A percentile compares a stretch with the other conserved stretches of the same genome.
Evolutionary conservation across 78 protist genomes (phyloP).

Genomic region (Creolimax fragrantissima): DNA sequence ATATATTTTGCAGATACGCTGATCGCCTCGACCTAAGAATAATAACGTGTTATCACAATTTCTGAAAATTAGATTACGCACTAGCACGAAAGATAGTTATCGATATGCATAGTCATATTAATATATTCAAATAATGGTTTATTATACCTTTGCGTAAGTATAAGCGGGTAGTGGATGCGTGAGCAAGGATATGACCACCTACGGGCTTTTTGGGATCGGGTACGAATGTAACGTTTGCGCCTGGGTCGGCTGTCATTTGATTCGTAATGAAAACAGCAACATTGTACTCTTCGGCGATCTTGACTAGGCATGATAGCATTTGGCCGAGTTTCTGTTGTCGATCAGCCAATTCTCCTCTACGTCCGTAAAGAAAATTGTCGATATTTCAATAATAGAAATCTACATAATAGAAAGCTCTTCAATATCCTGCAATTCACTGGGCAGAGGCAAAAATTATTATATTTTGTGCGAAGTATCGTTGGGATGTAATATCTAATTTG

Average conservation of each 20-base stretch:
- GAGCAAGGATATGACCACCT: neutral
- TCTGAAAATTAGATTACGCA: neutral
- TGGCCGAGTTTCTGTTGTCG: slow-evolving; percentile 92
- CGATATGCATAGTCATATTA: neutral
- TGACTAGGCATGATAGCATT: slow-evolving; percentile 78
- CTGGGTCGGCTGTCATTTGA: slow-evolving; percentile 91
- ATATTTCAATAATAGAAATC: neutral
- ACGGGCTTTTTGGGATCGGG: slow-evolving; percentile 67
- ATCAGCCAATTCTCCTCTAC: slow-evolving; percentile 54
- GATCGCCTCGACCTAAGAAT: neutral
- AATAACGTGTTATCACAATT: neutral
- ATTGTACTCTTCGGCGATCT: slow-evolving; percentile 93
- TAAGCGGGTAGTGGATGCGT: slow-evolving; percentile 88
- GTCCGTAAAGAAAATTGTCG: neutral
- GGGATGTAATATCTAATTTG: no score
- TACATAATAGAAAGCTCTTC: no score
- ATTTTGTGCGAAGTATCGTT: no score
- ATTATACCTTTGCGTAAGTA: slow-evolving; percentile 87
- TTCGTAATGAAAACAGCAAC: slow-evolving; percentile 97
- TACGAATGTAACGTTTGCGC: slow-evolving; percentile 55
- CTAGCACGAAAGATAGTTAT: neutral
- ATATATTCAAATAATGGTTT: neutral
- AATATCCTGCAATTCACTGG: no score
- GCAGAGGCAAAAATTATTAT: no score
- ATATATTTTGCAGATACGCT: slow-evolving; percentile 4